Percentiles rank a stretch among this genome's conserved stretches.
These are phyloP conservation scores for Lodderomyces jiufengensis DNA, from an alignment of 1,139 yeast genomes.

Conservation along the genomic window DNA sequence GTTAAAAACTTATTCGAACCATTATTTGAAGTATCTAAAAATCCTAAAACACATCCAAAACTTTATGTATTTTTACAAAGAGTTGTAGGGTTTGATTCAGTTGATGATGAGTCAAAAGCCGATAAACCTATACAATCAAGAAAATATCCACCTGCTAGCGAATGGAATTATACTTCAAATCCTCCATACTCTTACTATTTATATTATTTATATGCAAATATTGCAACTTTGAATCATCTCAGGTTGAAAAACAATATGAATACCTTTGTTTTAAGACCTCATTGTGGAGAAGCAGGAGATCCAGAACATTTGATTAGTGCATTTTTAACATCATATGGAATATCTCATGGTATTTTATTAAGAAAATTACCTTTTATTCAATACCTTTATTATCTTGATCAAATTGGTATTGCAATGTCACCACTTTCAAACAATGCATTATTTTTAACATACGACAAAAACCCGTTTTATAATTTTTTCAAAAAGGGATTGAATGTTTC, in stretches of 20 bases:
- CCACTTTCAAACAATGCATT: slow-evolving; percentile 95
- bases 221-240: slow-evolving; percentile 81
- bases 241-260: slow-evolving; percentile 71
- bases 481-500: slow-evolving; percentile 92
- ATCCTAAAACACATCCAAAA: slow-evolving; percentile 86
- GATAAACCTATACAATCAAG: slow-evolving; percentile 72
- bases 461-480: slow-evolving; percentile 84
- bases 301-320: slow-evolving; percentile 95
- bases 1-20: slow-evolving; percentile 80
- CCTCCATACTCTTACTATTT: slow-evolving; percentile 98
- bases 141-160: slow-evolving; percentile 76
- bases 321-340: slow-evolving; percentile 84
- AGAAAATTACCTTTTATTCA: slow-evolving; percentile 94
- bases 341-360: slow-evolving; percentile 90
- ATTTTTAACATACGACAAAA: slow-evolving; percentile 93
- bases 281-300: slow-evolving; percentile 99
- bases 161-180: slow-evolving; percentile 74
- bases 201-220: slow-evolving; percentile 82
- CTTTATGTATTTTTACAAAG: slow-evolving; percentile 83
- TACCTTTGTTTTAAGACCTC: slow-evolving; percentile 92
- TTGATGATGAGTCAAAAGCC: slow-evolving; percentile 93
- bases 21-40: slow-evolving; percentile 82
- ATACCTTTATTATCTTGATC: slow-evolving; percentile 87
- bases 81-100: slow-evolving; percentile 97
- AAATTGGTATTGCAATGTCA: slow-evolving; percentile 98